These are phyloP conservation scores for Crotalaria pallida DNA, from an alignment of 306 rosid genomes.

Conservation along the genomic window DNA sequence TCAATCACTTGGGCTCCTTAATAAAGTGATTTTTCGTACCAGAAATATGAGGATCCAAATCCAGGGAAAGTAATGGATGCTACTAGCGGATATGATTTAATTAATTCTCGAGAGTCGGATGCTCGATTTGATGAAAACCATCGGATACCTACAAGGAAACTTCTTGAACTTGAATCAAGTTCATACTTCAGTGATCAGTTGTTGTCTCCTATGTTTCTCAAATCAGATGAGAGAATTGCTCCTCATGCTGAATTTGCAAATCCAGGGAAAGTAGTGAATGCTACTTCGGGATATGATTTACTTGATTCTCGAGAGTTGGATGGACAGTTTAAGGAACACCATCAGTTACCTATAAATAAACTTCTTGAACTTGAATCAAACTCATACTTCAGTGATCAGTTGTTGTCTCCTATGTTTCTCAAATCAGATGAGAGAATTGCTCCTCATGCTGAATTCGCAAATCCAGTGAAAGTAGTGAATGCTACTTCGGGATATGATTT, in stretches of 20 bases:
- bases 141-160: slow-evolving; percentile 27
- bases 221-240: slow-evolving; percentile 30
- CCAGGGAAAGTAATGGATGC: slow-evolving; percentile 22
- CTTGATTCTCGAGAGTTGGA: slow-evolving; percentile 32
- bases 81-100: slow-evolving; percentile 25
- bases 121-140: slow-evolving; percentile 33
- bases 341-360: slow-evolving; percentile 25
- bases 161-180: slow-evolving; percentile 33
- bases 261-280: too few species aligned
- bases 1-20: slow-evolving; percentile 3
- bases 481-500: slow-evolving; percentile 30
- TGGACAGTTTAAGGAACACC: slow-evolving; percentile 35
- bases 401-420: slow-evolving; percentile 30
- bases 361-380: slow-evolving; percentile 35
- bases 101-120: slow-evolving; percentile 32
- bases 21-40: slow-evolving; percentile 22
- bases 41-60: slow-evolving; percentile 27
- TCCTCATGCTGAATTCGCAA: slow-evolving; percentile 28
- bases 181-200: slow-evolving; percentile 26
- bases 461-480: slow-evolving; percentile 30
- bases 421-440: slow-evolving; percentile 31
- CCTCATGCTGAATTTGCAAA: slow-evolving; percentile 27
- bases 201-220: slow-evolving; percentile 29
- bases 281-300: slow-evolving; percentile 20
- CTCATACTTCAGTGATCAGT: slow-evolving; percentile 28